Percentiles rank a stretch among this genome's conserved stretches.
Conservation (phyloP, 805 yeast species). For the Candida ipomoeae region DNA sequence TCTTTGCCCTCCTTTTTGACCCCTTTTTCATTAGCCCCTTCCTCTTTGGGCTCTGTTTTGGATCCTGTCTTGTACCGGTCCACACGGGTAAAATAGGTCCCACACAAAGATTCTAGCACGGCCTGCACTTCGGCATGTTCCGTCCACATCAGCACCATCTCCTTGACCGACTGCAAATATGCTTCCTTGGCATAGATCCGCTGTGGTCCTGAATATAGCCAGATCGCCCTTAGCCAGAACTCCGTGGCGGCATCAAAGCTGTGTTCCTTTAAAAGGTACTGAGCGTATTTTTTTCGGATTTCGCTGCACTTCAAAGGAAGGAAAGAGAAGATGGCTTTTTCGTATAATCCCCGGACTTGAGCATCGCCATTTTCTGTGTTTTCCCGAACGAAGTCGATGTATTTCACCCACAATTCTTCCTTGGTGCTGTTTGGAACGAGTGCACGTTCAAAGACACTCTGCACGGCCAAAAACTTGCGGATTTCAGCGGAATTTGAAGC, state of each 20-base stretch:
- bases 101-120: slow-evolving; percentile 10
- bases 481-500: background rate
- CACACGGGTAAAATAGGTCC: slow-evolving; percentile 16
- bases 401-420: slow-evolving; percentile 66
- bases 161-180: slow-evolving; percentile 14
- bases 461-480: slow-evolving; percentile 26
- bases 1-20: background rate
- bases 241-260: slow-evolving; percentile 23
- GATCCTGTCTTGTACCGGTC: slow-evolving; percentile 15
- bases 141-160: slow-evolving; percentile 12
- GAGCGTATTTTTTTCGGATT: slow-evolving; percentile 25
- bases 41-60: background rate
- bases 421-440: slow-evolving; percentile 62
- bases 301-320: slow-evolving; percentile 28
- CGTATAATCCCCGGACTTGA: slow-evolving; percentile 38
- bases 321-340: slow-evolving; percentile 45
- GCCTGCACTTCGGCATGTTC: slow-evolving; percentile 17
- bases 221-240: slow-evolving; percentile 24
- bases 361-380: slow-evolving; percentile 24
- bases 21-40: background rate
- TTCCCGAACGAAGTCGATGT: slow-evolving; percentile 45
- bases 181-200: slow-evolving; percentile 16
- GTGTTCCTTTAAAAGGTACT: slow-evolving; percentile 19
- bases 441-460: slow-evolving; percentile 64
- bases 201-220: slow-evolving; percentile 21